Conservation (phyloP, 1,284 basidiomycete genomes). For the Cystobasidiaceae sp. region DNA sequence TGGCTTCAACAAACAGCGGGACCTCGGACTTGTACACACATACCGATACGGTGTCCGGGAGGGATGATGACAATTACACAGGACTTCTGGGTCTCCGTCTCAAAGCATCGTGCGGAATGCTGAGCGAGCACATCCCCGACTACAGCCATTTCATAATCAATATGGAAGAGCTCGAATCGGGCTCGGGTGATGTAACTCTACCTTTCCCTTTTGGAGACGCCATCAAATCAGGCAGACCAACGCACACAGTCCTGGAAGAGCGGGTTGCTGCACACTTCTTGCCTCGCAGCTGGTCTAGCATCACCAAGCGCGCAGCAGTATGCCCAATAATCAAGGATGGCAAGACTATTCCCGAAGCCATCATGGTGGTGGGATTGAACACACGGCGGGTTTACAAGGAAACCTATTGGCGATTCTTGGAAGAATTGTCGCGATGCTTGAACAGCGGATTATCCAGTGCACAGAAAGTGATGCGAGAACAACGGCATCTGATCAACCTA, state of each 20-base stretch:
- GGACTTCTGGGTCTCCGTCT: constrained; percentile 1
- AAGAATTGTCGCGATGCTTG: constrained; percentile 11
- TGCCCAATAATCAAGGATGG: constrained; percentile 47
- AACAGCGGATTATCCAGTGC: neutral
- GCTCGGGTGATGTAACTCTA: neutral
- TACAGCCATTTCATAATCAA: constrained; percentile 30
- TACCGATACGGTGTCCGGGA: neutral
- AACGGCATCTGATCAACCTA: constrained; percentile 4
- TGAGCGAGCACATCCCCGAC: neutral
- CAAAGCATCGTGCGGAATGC: constrained; percentile 6
- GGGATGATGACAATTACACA: neutral
- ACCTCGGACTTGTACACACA: neutral
- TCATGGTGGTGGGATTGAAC: constrained; percentile 49
- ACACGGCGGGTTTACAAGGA: constrained; percentile 46
- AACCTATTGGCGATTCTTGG: constrained; percentile 44
- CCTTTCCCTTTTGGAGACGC: constrained; percentile 12
- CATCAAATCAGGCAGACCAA: constrained; percentile 3
- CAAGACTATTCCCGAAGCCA: constrained; percentile 43
- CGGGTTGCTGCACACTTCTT: constrained; percentile 20
- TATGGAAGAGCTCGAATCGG: constrained; percentile 31
- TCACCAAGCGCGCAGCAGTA: constrained; percentile 44
- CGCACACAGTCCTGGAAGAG: constrained; percentile 34
- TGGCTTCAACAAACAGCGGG: neutral
- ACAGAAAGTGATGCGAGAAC: constrained; percentile 12
- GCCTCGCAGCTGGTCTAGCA: constrained; percentile 10